Percentiles rank a stretch among this genome's conserved stretches.
These are phyloP conservation scores for Cytospora paraplurivora DNA, from an alignment of 2,329 filamentous ascomycete species.

Conservation along the genomic window DNA sequence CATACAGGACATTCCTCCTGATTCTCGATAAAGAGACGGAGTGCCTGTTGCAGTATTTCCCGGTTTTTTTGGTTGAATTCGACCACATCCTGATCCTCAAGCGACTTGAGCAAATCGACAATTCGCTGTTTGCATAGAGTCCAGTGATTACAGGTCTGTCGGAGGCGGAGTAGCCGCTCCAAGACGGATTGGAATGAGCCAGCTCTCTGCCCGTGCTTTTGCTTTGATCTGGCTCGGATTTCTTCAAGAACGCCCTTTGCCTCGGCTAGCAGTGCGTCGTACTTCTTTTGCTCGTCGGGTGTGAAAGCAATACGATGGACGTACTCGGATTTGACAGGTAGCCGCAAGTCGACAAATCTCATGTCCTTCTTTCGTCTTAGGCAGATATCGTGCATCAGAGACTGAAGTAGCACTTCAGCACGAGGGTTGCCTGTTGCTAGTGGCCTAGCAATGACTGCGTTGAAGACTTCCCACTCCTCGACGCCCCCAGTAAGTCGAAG, in stretches of 20 bases:
- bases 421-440: constrained; percentile 58
- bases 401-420: constrained; percentile 68
- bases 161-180: constrained; percentile 78
- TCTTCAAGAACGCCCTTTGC: constrained; percentile 70
- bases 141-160: constrained; percentile 88
- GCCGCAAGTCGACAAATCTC: constrained; percentile 78
- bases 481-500: constrained; percentile 75
- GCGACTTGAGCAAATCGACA: constrained; percentile 67
- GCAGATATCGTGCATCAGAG: constrained; percentile 78
- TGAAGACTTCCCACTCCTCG: constrained; percentile 73
- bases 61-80: constrained; percentile 72
- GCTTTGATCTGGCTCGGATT: constrained; percentile 51
- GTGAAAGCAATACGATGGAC: constrained; percentile 75
- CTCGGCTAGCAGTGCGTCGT: constrained; percentile 71
- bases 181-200: constrained; percentile 73
- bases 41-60: constrained; percentile 70
- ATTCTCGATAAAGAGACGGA: constrained; percentile 75
- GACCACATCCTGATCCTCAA: constrained; percentile 69
- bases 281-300: constrained; percentile 73
- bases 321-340: constrained; percentile 77
- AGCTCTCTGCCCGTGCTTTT: constrained; percentile 42
- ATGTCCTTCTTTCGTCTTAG: constrained; percentile 85
- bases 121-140: constrained; percentile 75
- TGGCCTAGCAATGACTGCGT: constrained; percentile 69
- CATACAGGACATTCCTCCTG: constrained; percentile 86